These are phyloP conservation scores for Colletotrichum spinosum DNA, from an alignment of 2,329 filamentous ascomycete species.

Conservation along the genomic window DNA sequence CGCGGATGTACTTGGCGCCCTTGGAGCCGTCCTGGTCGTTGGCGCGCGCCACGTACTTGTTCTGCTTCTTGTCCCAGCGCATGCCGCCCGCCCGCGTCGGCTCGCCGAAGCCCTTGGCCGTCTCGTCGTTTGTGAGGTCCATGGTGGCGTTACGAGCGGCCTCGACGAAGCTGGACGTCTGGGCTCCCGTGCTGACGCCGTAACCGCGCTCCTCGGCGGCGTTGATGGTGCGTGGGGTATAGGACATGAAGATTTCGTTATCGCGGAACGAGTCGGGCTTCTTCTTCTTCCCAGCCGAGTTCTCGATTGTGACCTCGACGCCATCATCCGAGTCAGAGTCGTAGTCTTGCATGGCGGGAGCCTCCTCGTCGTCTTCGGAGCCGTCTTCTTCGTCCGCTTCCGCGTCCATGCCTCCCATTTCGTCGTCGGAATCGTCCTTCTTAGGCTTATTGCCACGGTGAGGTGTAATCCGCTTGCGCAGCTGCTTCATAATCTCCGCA, in stretches of 20 bases:
- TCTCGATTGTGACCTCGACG: slow-evolving; percentile 78
- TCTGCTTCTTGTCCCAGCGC: slow-evolving; percentile 97
- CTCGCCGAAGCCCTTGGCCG: slow-evolving; percentile 81
- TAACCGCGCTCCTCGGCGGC: slow-evolving; percentile 92
- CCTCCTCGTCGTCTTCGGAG: slow-evolving; percentile 49
- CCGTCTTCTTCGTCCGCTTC: slow-evolving; percentile 49
- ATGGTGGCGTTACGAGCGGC: slow-evolving; percentile 89
- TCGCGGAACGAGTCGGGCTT: slow-evolving; percentile 60
- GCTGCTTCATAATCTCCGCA: slow-evolving; percentile 80
- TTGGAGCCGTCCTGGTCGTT: slow-evolving; percentile 96
- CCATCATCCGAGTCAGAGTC: slow-evolving; percentile 61
- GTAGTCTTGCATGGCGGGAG: slow-evolving; percentile 44
- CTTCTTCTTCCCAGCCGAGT: slow-evolving; percentile 63
- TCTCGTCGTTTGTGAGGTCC: slow-evolving; percentile 93
- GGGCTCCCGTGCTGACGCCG: slow-evolving; percentile 86
- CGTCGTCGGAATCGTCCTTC: slow-evolving; percentile 44
- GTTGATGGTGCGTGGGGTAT: slow-evolving; percentile 84
- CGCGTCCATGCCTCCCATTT: slow-evolving; percentile 44
- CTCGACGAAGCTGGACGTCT: slow-evolving; percentile 83
- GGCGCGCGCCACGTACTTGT: slow-evolving; percentile 90
- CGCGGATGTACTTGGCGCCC: slow-evolving; percentile 77
- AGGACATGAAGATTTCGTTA: slow-evolving; percentile 95
- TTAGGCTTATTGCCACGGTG: slow-evolving; percentile 58
- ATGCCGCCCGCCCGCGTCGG: slow-evolving; percentile 76
- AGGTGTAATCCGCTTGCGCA: slow-evolving; percentile 76